Evolutionary conservation across 1,284 basidiomycete species (phyloP), one percentile per base, ranked within the genome.

Genomic region (Singerocomus inundabilis): DNA sequence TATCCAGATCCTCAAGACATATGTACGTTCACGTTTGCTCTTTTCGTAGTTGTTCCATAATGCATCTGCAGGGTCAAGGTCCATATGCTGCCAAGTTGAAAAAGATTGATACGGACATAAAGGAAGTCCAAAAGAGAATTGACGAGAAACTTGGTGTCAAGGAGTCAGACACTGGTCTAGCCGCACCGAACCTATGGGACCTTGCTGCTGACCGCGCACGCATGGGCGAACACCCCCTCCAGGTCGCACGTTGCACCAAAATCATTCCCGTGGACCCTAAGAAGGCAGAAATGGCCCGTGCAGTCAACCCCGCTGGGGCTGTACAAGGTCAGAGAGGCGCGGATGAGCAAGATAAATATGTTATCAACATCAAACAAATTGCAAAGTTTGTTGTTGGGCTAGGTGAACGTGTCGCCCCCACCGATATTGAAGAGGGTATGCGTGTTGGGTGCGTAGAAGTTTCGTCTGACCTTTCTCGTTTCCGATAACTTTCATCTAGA

Each of bases 361-460:
- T 99, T 61, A 99, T 99, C 73, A 98, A 98, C 70, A 95, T 99
- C 72, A 98, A 98, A 73, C 97, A 99, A 75, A 98, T 99, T 63
- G 97, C 97, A 28, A 99, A 99, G 74, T 99, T 98, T 67, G 97
- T 99, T 13, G 97, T 99, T 33, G 95, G 94, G 9, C 77, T 99
- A 12, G 95, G 95, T 21, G 97, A 99, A 59, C 85, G 93, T 46
- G 93, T 99, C 2, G 93, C 97, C 25, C 93, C 95, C 3, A 98
- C 95, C 7, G 97, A 99, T 74, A 94, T 99, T 50, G 97, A 99
- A 69, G 97, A 99, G 76, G 97, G 97, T 37, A 99, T 99, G 97
- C 88, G 97, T 44, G 97, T 99, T 44, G 97, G 95, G 94, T 97
- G 62, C 69, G 72, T 56, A 26, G 13, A n/a, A n/a, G 18, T 35